Evolutionary conservation across 1,139 yeast species (phyloP).

Genomic region (Lodderomyces orthopsilosis): DNA sequence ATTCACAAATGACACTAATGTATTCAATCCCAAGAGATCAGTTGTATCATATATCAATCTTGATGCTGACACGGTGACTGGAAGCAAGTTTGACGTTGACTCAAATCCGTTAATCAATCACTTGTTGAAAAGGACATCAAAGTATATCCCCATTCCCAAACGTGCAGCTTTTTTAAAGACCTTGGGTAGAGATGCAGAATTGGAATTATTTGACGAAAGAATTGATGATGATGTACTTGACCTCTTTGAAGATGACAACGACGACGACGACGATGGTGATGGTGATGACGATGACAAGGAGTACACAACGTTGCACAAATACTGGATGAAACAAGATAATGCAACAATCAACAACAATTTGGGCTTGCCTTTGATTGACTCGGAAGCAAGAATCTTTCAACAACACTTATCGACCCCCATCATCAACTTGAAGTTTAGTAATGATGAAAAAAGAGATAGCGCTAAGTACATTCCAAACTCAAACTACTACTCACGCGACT

Average conservation of each 20-base stretch:
- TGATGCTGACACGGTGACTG: slow-evolving; percentile 41
- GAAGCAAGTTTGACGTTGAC: slow-evolving; percentile 38
- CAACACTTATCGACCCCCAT: slow-evolving; percentile 32
- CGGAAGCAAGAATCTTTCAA: slow-evolving; percentile 37
- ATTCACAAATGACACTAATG: slow-evolving; percentile 21
- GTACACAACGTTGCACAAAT: slow-evolving; percentile 30
- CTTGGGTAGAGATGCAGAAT: slow-evolving; percentile 11
- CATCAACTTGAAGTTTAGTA: slow-evolving; percentile 34
- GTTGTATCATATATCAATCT: slow-evolving; percentile 39
- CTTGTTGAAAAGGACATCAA: slow-evolving; percentile 29
- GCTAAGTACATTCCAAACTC: slow-evolving; percentile 36
- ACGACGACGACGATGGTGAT: slow-evolving; percentile 16
- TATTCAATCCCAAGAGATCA: slow-evolving; percentile 24
- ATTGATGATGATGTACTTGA: slow-evolving; percentile 16
- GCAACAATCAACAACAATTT: slow-evolving; percentile 30
- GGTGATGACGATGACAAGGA: slow-evolving; percentile 23
- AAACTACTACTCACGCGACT: slow-evolving; percentile 33
- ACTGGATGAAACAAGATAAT: slow-evolving; percentile 39
- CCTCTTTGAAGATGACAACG: slow-evolving; percentile 19
- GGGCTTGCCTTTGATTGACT: slow-evolving; percentile 23
- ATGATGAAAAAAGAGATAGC: slow-evolving; percentile 28
- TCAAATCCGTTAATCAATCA: slow-evolving; percentile 37
- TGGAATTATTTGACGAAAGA: slow-evolving; percentile 3
- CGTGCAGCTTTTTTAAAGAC: slow-evolving; percentile 16
- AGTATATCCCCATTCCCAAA: slow-evolving; percentile 35